A percentile compares a stretch with the other conserved stretches of the same genome.
Evolutionary conservation across 2,329 filamentous ascomycete species (phyloP).

Genomic region (Trichophyton rubrum): DNA sequence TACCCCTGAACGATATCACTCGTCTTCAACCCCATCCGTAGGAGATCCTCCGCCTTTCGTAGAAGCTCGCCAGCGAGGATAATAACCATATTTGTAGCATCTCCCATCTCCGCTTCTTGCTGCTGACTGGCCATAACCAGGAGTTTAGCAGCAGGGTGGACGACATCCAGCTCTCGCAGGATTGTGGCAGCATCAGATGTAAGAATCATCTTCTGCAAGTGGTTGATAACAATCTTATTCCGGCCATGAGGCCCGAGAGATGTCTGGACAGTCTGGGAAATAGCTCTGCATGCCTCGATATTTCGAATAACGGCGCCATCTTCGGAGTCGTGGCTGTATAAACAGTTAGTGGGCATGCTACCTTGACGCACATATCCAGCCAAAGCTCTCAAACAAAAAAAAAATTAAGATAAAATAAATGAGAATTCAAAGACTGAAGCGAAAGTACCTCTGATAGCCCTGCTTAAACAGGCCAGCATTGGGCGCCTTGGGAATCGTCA

Average conservation of each 20-base stretch:
- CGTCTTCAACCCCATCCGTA: conserved; percentile 96
- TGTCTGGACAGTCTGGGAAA: conserved; percentile 90
- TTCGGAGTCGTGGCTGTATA: conserved; percentile 82
- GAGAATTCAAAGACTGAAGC: conserved; percentile 11
- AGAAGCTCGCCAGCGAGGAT: conserved; percentile 88
- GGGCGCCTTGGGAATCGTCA: conserved; percentile 88
- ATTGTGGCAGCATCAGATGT: conserved; percentile 97
- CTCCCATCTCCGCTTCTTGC: conserved; percentile 97
- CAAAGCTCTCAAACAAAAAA: conserved; percentile 8
- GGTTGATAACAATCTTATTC: conserved; percentile 99
- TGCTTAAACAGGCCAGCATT: conserved; percentile 90
- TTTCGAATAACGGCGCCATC: conserved; percentile 97
- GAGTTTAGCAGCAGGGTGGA: conserved; percentile 94
- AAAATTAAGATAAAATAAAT: conserved; percentile 3
- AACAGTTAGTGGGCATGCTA: not conserved
- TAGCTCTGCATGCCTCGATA: conserved; percentile 94
- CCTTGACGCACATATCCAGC: conserved; percentile 2
- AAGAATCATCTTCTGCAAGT: conserved; percentile 98
- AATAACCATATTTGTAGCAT: conserved; percentile 95
- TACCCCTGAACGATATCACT: conserved; percentile 93
- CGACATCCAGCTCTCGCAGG: conserved; percentile 90
- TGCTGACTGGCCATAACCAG: conserved; percentile 98
- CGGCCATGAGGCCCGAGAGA: conserved; percentile 93
- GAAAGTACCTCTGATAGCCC: conserved; percentile 80
- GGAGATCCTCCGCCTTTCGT: conserved; percentile 90